phyloP scores from a whole-genome alignment of 2,329 filamentous ascomycete species.

The Ceratocystis albifundus region DNA sequence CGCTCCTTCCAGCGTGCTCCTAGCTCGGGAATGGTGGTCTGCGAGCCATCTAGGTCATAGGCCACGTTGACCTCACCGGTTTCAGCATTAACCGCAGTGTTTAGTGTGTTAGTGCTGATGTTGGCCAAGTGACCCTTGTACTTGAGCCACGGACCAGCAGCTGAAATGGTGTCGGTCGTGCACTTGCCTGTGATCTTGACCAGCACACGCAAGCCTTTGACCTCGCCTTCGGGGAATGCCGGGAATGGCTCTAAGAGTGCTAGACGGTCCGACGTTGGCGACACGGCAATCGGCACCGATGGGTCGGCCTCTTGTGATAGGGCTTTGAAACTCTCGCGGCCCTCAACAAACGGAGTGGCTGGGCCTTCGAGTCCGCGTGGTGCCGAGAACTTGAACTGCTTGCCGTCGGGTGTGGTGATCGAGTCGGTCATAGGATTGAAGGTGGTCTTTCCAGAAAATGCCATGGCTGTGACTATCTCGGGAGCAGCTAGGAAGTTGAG shows the following conservation, averaged over 20 bases:
- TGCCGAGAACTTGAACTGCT: slow-evolving; percentile 73
- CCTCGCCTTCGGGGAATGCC: slow-evolving; percentile 65
- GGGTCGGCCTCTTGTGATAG: slow-evolving; percentile 61
- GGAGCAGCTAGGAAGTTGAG: slow-evolving; percentile 99
- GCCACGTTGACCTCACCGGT: slow-evolving; percentile 88
- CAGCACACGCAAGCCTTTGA: slow-evolving; percentile 69
- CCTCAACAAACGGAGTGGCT: slow-evolving; percentile 57
- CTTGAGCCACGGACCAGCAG: slow-evolving; percentile 93
- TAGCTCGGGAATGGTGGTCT: slow-evolving; percentile 73
- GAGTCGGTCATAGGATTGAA: slow-evolving; percentile 93
- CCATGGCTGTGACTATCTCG: slow-evolving; percentile 92
- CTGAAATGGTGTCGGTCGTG: slow-evolving; percentile 97
- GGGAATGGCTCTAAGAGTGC: slow-evolving; percentile 84
- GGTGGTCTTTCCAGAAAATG: slow-evolving; percentile 80
- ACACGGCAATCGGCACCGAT: slow-evolving; percentile 60
- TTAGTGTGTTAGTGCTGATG: slow-evolving; percentile 93
- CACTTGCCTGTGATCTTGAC: slow-evolving; percentile 97
- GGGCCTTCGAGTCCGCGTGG: slow-evolving; percentile 59
- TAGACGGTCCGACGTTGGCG: slow-evolving; percentile 78
- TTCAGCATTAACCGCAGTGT: slow-evolving; percentile 83
- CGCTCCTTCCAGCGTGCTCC: slow-evolving; percentile 70
- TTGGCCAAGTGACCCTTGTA: slow-evolving; percentile 99
- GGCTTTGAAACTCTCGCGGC: slow-evolving; percentile 62
- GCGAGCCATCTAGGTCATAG: slow-evolving; percentile 69
- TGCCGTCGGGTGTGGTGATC: slow-evolving; percentile 66